phyloP scores from a whole-genome alignment of 768 basidiomycete species.

The Myochromella boudieri region DNA sequence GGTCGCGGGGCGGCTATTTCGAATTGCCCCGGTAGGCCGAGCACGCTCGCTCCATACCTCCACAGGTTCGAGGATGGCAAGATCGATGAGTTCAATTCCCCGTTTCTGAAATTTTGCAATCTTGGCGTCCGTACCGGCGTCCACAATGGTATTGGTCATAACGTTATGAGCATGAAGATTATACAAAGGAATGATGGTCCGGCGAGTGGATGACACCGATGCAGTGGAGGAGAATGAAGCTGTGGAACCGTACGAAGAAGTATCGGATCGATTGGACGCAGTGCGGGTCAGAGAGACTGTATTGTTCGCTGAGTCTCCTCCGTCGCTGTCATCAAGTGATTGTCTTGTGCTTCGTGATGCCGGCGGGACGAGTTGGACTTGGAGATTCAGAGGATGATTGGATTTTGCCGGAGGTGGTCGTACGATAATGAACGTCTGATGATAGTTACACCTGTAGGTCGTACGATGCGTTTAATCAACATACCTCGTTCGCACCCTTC shows the following conservation, averaged over 20 bases:
- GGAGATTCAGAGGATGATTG: slow-evolving; percentile 16
- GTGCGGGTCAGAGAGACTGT: slow-evolving; percentile 37
- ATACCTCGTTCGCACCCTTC: slow-evolving; percentile 49
- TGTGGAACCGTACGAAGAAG: slow-evolving; percentile 40
- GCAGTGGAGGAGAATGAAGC: slow-evolving; percentile 37
- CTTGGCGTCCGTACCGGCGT: slow-evolving; percentile 87
- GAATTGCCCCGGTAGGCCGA: slow-evolving; percentile 12
- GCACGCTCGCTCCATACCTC: slow-evolving; percentile 61
- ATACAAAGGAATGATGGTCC: slow-evolving; percentile 83
- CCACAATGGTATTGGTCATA: slow-evolving; percentile 81
- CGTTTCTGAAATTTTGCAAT: slow-evolving; percentile 75
- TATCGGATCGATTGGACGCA: slow-evolving; percentile 60
- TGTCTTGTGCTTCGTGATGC: slow-evolving; percentile 46
- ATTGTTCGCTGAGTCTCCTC: slow-evolving; percentile 16
- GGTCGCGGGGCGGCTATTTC: slow-evolving; percentile 27
- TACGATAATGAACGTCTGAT: slow-evolving; percentile 14
- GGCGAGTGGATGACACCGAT: slow-evolving; percentile 49
- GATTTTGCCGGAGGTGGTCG: slow-evolving; percentile 6
- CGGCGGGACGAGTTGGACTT: slow-evolving; percentile 43
- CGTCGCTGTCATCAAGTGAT: slow-evolving; percentile 40
- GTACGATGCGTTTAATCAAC: slow-evolving; percentile 13
- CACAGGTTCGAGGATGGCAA: slow-evolving; percentile 78
- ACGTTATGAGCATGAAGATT: slow-evolving; percentile 89
- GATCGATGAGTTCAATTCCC: slow-evolving; percentile 74
- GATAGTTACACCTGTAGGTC: slow-evolving; percentile 1